A percentile compares a stretch with the other conserved stretches of the same genome.
Evolutionary conservation across 164 flowering plant genomes (phyloP).

Genomic region (Vitis cinerea): DNA sequence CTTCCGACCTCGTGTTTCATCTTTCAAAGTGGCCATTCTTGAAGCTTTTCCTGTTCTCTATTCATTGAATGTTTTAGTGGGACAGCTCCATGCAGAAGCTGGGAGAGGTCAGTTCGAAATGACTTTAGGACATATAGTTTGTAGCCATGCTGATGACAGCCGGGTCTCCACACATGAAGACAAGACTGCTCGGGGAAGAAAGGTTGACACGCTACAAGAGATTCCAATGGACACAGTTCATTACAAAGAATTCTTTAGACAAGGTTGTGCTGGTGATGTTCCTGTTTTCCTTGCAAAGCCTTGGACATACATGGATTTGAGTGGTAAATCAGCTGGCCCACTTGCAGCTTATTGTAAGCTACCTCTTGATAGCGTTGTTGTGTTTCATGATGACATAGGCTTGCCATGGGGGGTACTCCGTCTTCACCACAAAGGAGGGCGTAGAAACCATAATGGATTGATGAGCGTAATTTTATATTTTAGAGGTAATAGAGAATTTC

Average conservation of each 20-base stretch:
- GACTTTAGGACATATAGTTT: conserved; percentile 58
- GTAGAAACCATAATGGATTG: conserved; percentile 92
- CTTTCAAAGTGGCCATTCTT: conserved; percentile 17
- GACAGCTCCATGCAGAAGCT: conserved; percentile 94
- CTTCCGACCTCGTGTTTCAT: too few species aligned
- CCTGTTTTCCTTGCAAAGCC: conserved; percentile 94
- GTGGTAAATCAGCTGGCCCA: conserved; percentile 95
- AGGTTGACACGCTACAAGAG: conserved; percentile 22
- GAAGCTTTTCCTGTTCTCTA: conserved; percentile 58
- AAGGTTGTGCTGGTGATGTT: conserved; percentile 67
- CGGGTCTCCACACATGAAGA: conserved; percentile 77
- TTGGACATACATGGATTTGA: conserved; percentile 92
- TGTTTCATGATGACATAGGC: conserved; percentile 89
- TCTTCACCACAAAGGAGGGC: conserved; percentile 69
- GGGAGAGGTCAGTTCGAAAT: conserved; percentile 93
- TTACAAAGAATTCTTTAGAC: conserved; percentile 85
- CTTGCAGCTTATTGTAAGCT: conserved; percentile 93
- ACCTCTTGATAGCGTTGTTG: conserved; percentile 84
- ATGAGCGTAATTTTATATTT: conserved; percentile 89
- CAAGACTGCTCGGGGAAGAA: too few species aligned
- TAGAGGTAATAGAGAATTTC: conserved; percentile 84
- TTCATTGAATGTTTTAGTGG: conserved; percentile 67
- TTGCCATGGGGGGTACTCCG: conserved; percentile 98
- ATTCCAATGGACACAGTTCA: conserved; percentile 57
- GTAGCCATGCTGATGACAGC: conserved; percentile 75